Base-by-base conservation (phyloP, 2,329 filamentous ascomycete species). In the Ophiostoma quercus region DNA sequence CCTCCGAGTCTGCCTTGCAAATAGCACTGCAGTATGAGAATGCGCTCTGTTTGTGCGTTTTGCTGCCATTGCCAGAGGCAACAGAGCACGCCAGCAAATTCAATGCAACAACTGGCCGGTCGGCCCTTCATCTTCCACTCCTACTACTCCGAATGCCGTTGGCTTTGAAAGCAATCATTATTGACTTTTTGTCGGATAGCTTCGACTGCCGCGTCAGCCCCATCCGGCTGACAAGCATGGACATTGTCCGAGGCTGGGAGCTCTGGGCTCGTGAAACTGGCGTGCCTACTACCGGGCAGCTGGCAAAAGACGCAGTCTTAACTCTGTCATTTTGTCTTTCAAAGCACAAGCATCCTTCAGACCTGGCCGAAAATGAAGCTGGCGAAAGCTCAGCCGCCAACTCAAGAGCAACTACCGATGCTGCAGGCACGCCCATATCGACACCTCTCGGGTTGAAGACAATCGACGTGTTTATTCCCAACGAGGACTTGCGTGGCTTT, bases 181-280 rank as follows among this genome's bases (percentile, higher is more conserved):
- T 79, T n/a, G 80, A 83, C 29, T 88, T 87, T 75, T 77, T 88
- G 12, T 79, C 81, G 3, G 80, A 77, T 60, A 82, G 82, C 0
- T 87, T 88, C 72, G 86, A 88, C 77, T 87, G 84, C 72, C 84
- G 84, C 37, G 81, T 87, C 63, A 82, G 79, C 69, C 78, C 83
- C 3, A 76, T 87, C 60, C 79, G 79, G 0, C 75, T 88, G 1
- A 83, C 83, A 6, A 85, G 84, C 7, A 79, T 79, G 63, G 84
- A 83, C 1, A 78, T 88, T 0, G 77, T 86, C 1, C 74, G 75
- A 3, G 78, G 80, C 6, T 84, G 83, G 82, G 85, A 87, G 72
- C 75, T 78, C 16, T 87, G 85, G 85, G 78, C 84, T 39, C 74
- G 77, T 1, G 76, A 78, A 0, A 79, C 77, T 6, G 80, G 79